phyloP scores from a whole-genome alignment of 306 rosid genomes.

The Prunus armeniaca region DNA sequence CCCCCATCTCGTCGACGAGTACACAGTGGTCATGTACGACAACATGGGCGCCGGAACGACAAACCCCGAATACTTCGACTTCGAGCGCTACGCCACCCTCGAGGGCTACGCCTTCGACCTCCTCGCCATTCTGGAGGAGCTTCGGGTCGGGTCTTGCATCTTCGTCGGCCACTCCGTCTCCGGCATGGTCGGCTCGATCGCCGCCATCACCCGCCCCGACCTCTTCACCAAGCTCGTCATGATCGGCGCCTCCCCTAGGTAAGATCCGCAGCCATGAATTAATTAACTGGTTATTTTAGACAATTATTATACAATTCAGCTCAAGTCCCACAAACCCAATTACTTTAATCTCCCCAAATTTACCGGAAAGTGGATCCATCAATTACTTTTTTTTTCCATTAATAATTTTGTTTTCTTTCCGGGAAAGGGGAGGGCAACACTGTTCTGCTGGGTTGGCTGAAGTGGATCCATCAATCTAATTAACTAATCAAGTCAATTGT shows the following conservation, averaged over 20 bases:
- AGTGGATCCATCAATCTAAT: too few species aligned
- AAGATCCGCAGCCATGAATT: not conserved
- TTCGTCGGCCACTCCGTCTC: constrained; percentile 87
- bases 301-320: not conserved
- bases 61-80: constrained; percentile 82
- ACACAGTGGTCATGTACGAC: constrained; percentile 57
- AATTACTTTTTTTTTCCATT: not conserved
- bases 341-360: too few species aligned
- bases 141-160: constrained; percentile 46
- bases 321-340: not conserved
- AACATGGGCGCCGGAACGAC: constrained; percentile 88
- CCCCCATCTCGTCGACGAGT: constrained; percentile 58
- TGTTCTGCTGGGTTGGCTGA: too few species aligned
- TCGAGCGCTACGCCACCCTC: constrained; percentile 55
- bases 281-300: not conserved
- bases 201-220: constrained; percentile 68
- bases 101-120: constrained; percentile 74
- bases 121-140: constrained; percentile 63
- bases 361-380: too few species aligned
- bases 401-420: not conserved
- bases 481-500: too few species aligned
- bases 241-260: constrained; percentile 73
- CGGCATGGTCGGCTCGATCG: constrained; percentile 65
- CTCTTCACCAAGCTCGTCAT: constrained; percentile 61
- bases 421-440: not conserved